phyloP scores from a whole-genome alignment of 768 basidiomycete species.

The Multifurca ochricompacta region DNA sequence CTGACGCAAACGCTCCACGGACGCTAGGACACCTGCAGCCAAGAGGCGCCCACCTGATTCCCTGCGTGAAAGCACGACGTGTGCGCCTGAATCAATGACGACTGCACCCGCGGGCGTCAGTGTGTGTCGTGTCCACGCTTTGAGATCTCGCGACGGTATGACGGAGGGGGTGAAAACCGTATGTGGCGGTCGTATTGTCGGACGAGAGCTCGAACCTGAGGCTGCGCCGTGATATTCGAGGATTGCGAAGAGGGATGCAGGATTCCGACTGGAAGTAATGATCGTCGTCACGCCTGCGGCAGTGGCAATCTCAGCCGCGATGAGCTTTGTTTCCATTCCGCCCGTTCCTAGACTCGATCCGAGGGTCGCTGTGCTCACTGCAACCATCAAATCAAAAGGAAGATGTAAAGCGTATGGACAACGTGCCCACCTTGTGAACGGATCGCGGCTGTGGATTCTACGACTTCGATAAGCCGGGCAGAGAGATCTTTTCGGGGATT shows the following conservation, averaged over 20 bases:
- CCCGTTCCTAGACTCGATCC: slow-evolving; percentile 94
- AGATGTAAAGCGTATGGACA: neutral
- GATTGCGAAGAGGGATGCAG: slow-evolving; percentile 67
- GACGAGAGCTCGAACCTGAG: slow-evolving; percentile 19
- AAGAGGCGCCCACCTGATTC: slow-evolving; percentile 88
- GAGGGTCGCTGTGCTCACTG: slow-evolving; percentile 88
- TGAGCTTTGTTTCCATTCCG: slow-evolving; percentile 98
- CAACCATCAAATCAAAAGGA: neutral
- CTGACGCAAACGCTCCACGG: slow-evolving; percentile 84
- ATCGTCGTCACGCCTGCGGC: slow-evolving; percentile 91
- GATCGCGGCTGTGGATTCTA: slow-evolving; percentile 75
- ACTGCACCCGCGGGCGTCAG: slow-evolving; percentile 83
- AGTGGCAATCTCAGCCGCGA: slow-evolving; percentile 95
- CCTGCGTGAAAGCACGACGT: slow-evolving; percentile 72
- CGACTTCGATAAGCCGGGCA: slow-evolving; percentile 74
- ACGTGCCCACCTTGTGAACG: slow-evolving; percentile 57
- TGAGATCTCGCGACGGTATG: slow-evolving; percentile 74
- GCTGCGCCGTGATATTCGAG: slow-evolving; percentile 58
- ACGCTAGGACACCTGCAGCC: slow-evolving; percentile 89
- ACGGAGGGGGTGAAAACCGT: slow-evolving; percentile 77
- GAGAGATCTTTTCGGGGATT: slow-evolving; percentile 88
- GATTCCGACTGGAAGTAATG: slow-evolving; percentile 77
- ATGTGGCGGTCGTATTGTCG: slow-evolving; percentile 58
- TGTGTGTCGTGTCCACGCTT: slow-evolving; percentile 97
- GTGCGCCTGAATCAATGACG: slow-evolving; percentile 84